Percentiles rank a stretch among this genome's conserved stretches.
These are phyloP conservation scores for Teratosphaeria pseudoeucalypti DNA, from an alignment of 2,329 filamentous ascomycete species.

Conservation along the genomic window DNA sequence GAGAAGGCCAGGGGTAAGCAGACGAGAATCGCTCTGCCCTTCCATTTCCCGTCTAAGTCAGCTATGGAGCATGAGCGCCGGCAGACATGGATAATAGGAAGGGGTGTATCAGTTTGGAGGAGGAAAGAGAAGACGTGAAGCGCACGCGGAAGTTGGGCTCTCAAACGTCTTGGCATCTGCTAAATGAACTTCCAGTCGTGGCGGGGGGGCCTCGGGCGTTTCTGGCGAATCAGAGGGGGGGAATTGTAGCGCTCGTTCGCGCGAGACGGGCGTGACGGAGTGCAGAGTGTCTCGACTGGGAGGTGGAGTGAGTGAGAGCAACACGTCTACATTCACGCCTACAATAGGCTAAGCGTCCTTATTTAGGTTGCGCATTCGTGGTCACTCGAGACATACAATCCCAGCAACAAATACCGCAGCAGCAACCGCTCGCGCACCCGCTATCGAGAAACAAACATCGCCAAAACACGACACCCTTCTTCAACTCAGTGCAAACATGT, in stretches of 20 bases:
- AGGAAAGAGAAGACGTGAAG: conserved; percentile 20
- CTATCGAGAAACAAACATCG: not conserved
- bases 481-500: conserved; percentile 21
- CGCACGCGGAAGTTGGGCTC: conserved; percentile 9
- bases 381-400: not conserved
- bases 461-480: not conserved
- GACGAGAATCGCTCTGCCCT: conserved; percentile 49
- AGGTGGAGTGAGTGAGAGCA: not conserved
- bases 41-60: conserved; percentile 59
- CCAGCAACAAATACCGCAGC: not conserved
- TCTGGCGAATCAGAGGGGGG: not conserved
- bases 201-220: not conserved
- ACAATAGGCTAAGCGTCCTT: not conserved
- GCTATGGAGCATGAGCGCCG: conserved; percentile 41
- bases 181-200: not conserved
- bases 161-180: not conserved
- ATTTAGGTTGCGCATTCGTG: too few relatives aligned
- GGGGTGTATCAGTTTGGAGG: conserved; percentile 30
- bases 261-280: not conserved
- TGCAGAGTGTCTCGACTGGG: not conserved
- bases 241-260: not conserved
- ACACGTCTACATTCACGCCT: not conserved
- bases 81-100: conserved; percentile 59
- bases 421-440: not conserved
- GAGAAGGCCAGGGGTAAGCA: conserved; percentile 50